Evolutionary conservation across 2,329 filamentous ascomycete species (phyloP).

Genomic region (Metarhizium humberi): DNA sequence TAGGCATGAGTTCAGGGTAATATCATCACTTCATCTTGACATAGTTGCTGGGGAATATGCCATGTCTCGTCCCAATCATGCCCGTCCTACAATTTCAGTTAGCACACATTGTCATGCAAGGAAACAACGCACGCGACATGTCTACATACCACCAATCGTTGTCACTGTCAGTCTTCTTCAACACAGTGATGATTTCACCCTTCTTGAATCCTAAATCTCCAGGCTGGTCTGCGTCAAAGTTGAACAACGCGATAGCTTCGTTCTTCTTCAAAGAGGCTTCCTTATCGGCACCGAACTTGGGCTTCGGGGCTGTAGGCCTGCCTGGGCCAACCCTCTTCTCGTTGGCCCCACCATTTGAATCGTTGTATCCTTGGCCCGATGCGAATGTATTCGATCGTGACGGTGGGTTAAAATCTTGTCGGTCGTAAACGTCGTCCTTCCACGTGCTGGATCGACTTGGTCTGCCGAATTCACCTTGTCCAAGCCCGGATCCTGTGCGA

Average conservation of each 20-base stretch:
- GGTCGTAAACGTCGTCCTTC: conserved; percentile 68
- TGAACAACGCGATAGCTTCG: conserved; percentile 84
- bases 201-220: conserved; percentile 95
- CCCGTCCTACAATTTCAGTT: conserved; percentile 56
- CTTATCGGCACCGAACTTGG: conserved; percentile 53
- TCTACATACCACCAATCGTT: conserved; percentile 82
- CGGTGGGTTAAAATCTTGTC: conserved; percentile 32
- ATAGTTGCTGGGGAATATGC: conserved; percentile 86
- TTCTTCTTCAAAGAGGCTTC: conserved; percentile 55
- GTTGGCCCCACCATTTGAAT: conserved; percentile 29
- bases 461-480: conserved; percentile 38
- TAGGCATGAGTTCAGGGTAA: background rate
- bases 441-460: conserved; percentile 60
- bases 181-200: conserved; percentile 87
- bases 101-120: background rate
- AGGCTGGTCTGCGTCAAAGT: conserved; percentile 87
- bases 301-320: conserved; percentile 81
- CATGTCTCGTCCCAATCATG: conserved; percentile 71
- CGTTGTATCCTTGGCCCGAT: conserved; percentile 32
- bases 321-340: conserved; percentile 51
- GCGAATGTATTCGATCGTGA: conserved; percentile 44
- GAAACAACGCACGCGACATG: background rate
- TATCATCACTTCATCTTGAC: conserved; percentile 53
- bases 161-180: conserved; percentile 88
- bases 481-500: conserved; percentile 29